These are phyloP conservation scores for Porcisia hertigi DNA, from an alignment of 208 protist species.

Conservation along the genomic window DNA sequence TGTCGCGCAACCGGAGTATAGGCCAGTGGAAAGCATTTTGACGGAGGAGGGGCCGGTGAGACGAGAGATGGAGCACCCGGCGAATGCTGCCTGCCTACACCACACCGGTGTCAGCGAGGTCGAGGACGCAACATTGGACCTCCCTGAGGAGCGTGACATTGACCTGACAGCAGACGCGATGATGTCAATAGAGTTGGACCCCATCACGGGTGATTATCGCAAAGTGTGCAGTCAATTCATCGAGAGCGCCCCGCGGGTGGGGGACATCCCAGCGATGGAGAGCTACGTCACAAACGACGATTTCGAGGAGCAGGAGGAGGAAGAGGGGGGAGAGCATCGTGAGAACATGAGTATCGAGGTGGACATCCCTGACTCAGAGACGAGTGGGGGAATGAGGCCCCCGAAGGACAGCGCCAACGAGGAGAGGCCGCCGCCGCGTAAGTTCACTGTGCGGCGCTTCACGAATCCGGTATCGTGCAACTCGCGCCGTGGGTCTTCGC, in stretches of 20 bases:
- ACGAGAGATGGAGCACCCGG: neutral
- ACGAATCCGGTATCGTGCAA: constrained; percentile 3
- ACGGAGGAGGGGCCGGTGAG: constrained; percentile 4
- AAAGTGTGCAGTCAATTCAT: constrained; percentile 35
- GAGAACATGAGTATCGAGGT: neutral
- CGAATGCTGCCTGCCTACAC: neutral
- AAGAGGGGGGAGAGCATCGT: too few species aligned
- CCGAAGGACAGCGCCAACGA: neutral
- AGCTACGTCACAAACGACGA: constrained; percentile 34
- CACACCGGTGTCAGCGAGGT: neutral
- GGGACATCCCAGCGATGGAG: constrained; percentile 16
- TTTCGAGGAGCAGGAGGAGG: constrained; percentile 32
- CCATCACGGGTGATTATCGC: constrained; percentile 7
- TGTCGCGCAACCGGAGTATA: constrained; percentile 9
- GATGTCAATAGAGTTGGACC: constrained; percentile 2
- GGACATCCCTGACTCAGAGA: neutral
- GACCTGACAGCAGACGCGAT: constrained; percentile 2
- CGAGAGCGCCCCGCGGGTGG: constrained; percentile 24
- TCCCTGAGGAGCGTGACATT: constrained; percentile 13
- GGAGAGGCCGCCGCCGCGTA: neutral
- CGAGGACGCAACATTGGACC: neutral
- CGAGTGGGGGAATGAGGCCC: neutral
- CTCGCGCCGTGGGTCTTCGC: neutral
- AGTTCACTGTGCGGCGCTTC: constrained; percentile 12
- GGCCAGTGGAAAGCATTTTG: constrained; percentile 22